Evolutionary conservation across 2,329 filamentous ascomycete species (phyloP).

Genomic region (Sordariomycetes sp.): DNA sequence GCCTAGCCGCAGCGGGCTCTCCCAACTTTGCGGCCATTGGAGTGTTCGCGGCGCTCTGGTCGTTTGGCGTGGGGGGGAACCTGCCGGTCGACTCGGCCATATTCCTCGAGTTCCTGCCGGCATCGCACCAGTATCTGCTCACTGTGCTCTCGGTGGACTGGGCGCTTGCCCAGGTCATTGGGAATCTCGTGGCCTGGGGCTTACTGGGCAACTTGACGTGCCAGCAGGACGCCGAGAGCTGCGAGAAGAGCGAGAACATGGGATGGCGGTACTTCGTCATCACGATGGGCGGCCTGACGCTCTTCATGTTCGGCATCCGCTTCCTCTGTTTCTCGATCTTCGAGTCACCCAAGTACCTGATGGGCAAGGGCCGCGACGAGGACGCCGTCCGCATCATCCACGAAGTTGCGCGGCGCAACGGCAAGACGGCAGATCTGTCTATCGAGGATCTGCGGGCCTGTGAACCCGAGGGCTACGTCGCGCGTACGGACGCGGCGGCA

Average conservation of each 20-base stretch:
- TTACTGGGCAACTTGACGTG: constrained; percentile 31
- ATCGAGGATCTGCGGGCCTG: constrained; percentile 27
- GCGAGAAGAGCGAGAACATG: constrained; percentile 30
- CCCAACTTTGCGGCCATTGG: constrained; percentile 57
- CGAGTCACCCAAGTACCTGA: constrained; percentile 34
- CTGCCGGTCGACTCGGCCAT: constrained; percentile 39
- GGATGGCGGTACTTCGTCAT: constrained; percentile 39
- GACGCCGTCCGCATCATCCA: constrained; percentile 36
- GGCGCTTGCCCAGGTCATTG: constrained; percentile 39
- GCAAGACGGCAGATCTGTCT: constrained; percentile 20
- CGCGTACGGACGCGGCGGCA: constrained; percentile 21
- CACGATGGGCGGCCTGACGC: constrained; percentile 30
- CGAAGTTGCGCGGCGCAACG: constrained; percentile 29
- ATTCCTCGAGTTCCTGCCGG: constrained; percentile 39
- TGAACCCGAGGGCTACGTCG: constrained; percentile 17
- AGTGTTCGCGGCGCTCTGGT: constrained; percentile 47
- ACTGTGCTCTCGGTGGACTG: constrained; percentile 35
- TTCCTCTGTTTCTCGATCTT: constrained; percentile 34
- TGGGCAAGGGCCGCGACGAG: constrained; percentile 29
- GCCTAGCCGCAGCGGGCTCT: constrained; percentile 53
- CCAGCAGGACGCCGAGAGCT: constrained; percentile 19
- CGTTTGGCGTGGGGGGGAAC: constrained; percentile 35
- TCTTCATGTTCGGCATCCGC: constrained; percentile 30
- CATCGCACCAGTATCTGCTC: constrained; percentile 34
- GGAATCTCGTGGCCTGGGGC: constrained; percentile 31